phyloP scores from a whole-genome alignment of 352 stramenopile species.

The Phytophthora hibernalis region DNA sequence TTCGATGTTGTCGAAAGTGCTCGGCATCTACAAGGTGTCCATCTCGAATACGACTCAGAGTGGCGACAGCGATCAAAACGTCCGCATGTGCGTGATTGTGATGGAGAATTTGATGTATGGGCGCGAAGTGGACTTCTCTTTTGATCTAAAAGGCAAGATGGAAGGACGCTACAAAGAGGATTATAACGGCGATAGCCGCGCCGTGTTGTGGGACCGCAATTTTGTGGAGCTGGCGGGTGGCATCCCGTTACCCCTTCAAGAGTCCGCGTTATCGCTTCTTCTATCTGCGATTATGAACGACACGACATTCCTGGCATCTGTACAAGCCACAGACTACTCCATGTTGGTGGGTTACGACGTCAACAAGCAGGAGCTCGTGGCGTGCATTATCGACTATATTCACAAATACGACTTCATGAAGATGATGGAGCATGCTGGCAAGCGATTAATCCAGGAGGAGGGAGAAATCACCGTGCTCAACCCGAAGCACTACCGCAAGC shows the following conservation, averaged over 20 bases:
- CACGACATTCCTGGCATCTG: constrained; percentile 83
- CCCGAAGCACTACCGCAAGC: constrained; percentile 87
- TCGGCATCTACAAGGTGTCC: constrained; percentile 88
- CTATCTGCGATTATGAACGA: constrained; percentile 88
- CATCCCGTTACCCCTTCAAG: constrained; percentile 83
- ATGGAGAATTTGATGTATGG: constrained; percentile 92
- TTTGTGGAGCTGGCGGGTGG: constrained; percentile 87
- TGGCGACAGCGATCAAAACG: constrained; percentile 65
- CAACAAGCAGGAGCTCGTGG: constrained; percentile 86
- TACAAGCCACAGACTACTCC: constrained; percentile 89
- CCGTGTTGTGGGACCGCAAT: constrained; percentile 88
- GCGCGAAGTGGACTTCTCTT: constrained; percentile 86
- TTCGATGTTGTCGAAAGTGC: constrained; percentile 89
- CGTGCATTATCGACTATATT: constrained; percentile 92
- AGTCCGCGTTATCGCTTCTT: constrained; percentile 83
- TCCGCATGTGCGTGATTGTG: constrained; percentile 87
- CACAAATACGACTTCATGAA: constrained; percentile 93
- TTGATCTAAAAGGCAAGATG: constrained; percentile 91
- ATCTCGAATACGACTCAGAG: constrained; percentile 60
- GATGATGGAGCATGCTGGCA: constrained; percentile 90
- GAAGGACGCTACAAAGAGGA: constrained; percentile 78
- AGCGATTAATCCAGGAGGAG: constrained; percentile 90
- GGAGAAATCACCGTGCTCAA: constrained; percentile 90
- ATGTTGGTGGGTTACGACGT: constrained; percentile 91
- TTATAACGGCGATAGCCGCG: constrained; percentile 37